A percentile compares a stretch with the other conserved stretches of the same genome.
Evolutionary conservation across 2,329 filamentous ascomycete species (phyloP).

Genomic region (Fusarium continuum): DNA sequence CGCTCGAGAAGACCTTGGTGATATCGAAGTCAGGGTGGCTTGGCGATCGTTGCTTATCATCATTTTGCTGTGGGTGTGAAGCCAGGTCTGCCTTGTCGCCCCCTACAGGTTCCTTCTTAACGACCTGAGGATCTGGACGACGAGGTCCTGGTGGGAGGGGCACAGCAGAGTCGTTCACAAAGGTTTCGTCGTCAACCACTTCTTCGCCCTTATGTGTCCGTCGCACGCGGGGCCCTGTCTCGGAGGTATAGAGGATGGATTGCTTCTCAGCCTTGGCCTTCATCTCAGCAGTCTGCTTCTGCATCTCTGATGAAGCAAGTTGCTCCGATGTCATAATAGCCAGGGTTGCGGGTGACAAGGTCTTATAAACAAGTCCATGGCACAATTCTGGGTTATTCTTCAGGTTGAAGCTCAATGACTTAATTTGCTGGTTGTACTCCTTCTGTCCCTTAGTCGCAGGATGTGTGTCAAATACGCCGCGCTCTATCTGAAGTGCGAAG

Average conservation of each 20-base stretch:
- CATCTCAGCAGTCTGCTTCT: constrained; percentile 78
- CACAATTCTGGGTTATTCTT: constrained; percentile 87
- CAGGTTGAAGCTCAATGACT: constrained; percentile 83
- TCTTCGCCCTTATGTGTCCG: constrained; percentile 97
- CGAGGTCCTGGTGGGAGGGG: constrained; percentile 41
- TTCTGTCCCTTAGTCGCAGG: constrained; percentile 55
- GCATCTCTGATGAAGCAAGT: constrained; percentile 90
- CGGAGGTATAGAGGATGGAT: constrained; percentile 81
- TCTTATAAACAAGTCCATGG: constrained; percentile 76
- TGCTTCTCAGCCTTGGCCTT: constrained; percentile 83
- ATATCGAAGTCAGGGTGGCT: constrained; percentile 77
- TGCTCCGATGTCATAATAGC: constrained; percentile 91
- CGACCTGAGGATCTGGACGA: constrained; percentile 35
- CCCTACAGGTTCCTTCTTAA: constrained; percentile 49
- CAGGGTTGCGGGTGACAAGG: constrained; percentile 76
- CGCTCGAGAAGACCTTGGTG: constrained; percentile 83
- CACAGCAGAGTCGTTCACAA: constrained; percentile 49
- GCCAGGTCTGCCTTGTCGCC: constrained; percentile 39
- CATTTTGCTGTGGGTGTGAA: constrained; percentile 50
- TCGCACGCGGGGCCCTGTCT: constrained; percentile 76
- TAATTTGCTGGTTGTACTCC: constrained; percentile 70
- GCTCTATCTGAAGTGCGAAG: constrained; percentile 82
- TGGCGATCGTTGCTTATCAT: constrained; percentile 62
- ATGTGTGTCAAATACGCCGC: constrained; percentile 69
- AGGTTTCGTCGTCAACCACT: constrained; percentile 79